These are phyloP conservation scores for Corymbia calophylla DNA, from an alignment of 441 rosid genomes.

Conservation along the genomic window DNA sequence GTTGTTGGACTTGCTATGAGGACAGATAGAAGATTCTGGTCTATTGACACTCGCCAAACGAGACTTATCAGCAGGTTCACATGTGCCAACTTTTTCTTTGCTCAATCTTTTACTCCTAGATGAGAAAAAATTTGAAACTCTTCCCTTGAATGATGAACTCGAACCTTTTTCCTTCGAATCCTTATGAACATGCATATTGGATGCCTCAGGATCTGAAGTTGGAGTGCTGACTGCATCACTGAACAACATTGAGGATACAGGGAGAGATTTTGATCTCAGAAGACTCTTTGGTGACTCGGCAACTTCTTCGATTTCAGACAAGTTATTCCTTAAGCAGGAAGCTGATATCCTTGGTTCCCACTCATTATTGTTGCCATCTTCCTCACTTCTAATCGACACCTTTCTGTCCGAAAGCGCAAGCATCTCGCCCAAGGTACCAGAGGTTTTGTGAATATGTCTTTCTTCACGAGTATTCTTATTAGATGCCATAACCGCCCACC, in stretches of 20 bases:
- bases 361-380: constrained; percentile 19
- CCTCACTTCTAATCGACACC: constrained; percentile 28
- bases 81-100: constrained; percentile 41
- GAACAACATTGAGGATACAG: constrained; percentile 38
- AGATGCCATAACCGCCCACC: constrained; percentile 90
- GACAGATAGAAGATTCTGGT: constrained; percentile 18
- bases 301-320: constrained; percentile 30
- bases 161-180: constrained; percentile 45
- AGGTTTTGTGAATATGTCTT: constrained; percentile 47
- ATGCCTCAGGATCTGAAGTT: constrained; percentile 29
- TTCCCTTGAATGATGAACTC: constrained; percentile 63
- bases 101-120: constrained; percentile 53
- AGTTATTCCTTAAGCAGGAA: constrained; percentile 32
- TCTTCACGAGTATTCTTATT: constrained; percentile 45
- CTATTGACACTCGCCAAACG: constrained; percentile 24
- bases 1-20: constrained; percentile 5
- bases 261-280: constrained; percentile 70
- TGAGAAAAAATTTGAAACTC: constrained; percentile 79
- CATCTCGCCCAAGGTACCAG: constrained; percentile 98
- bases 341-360: constrained; percentile 47
- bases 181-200: constrained; percentile 31
- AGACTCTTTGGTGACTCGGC: constrained; percentile 47
- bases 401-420: constrained; percentile 77
- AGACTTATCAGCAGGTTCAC: constrained; percentile 31
- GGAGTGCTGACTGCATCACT: constrained; percentile 32